Percentiles rank a stretch among this genome's conserved stretches.
These are phyloP conservation scores for Tephrocybe rancida DNA, from an alignment of 768 basidiomycete genomes.

Conservation along the genomic window DNA sequence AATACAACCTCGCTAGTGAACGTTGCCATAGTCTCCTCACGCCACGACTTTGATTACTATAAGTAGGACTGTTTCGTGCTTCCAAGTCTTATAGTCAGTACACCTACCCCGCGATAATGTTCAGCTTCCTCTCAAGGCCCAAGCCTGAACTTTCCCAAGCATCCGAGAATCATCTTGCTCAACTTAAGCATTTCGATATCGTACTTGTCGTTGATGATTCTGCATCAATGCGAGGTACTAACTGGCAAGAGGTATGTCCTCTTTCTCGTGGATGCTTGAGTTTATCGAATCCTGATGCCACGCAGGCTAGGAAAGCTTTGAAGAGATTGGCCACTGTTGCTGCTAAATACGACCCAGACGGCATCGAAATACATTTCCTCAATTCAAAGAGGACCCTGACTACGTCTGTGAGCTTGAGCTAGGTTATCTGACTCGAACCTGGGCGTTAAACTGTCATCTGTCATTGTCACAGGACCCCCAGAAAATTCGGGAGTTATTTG, in stretches of 20 bases:
- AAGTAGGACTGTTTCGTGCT: too few relatives aligned
- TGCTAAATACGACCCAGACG: constrained; percentile 47
- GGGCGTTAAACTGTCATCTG: neutral
- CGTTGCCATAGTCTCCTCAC: too few relatives aligned
- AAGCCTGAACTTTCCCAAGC: neutral
- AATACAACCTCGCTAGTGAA: too few relatives aligned
- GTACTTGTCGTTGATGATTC: constrained; percentile 60
- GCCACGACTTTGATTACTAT: too few relatives aligned
- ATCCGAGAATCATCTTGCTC: constrained; percentile 3
- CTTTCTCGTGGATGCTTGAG: neutral
- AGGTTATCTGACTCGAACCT: too few relatives aligned
- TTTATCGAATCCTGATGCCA: neutral
- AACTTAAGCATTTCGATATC: constrained; percentile 45
- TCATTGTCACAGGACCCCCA: neutral
- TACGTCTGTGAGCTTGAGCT: neutral
- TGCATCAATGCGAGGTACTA: constrained; percentile 45
- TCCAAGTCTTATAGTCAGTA: too few relatives aligned
- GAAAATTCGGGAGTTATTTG: neutral
- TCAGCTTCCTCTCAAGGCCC: too few relatives aligned
- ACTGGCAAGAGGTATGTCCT: constrained; percentile 47
- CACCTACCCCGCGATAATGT: too few relatives aligned
- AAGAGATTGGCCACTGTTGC: constrained; percentile 45
- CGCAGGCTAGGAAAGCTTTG: constrained; percentile 43
- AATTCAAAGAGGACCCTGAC: constrained; percentile 31
- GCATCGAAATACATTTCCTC: constrained; percentile 60